Evolutionary conservation across 2,329 filamentous ascomycete genomes (phyloP), one percentile per base, ranked within the genome.

Genomic region (Septoria petroselini): DNA sequence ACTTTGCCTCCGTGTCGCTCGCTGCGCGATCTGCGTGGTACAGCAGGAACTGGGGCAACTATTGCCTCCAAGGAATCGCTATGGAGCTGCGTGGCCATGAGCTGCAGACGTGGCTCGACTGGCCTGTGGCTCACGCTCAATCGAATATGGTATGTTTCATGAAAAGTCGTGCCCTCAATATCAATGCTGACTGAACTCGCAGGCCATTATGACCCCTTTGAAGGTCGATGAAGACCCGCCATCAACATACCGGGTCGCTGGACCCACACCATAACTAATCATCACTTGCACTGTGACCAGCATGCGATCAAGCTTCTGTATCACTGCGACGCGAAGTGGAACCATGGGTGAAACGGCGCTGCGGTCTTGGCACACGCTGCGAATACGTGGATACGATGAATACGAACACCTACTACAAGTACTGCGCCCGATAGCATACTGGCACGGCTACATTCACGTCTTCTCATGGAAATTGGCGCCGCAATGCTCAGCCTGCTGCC

Each of bases 101-200:
- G n/a, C 44, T 56, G 41, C 41, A 49, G 19, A 37, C 52, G n/a
- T 62, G 58, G 58, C 45, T 62, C 27, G 57, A 58, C 2, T 62
- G 60, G 60, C 60, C 60, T n/a, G 48, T 41, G 35, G 49, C 49
- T 38, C 58, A 62, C 7, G 47, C 52, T 7, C 25, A 54, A 12
- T 33, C 44, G 11, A 50, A 48, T 14, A 51, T 54, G 47, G 52
- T 54, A 39, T 31, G 45, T 31, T 38, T 3, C 31, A 12, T 31
- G 30, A 6, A 12, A 30, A 30, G 27, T 30, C 12, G 27, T 33
- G 14, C 11, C 30, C 5, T 27, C 23, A 33, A 15, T 4, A 15
- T 4, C 14, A n/a, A 15, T 5, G 30, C 30, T 33, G 14, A 33
- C 30, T n/a, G 4, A 4, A 6, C n/a, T 12, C n/a, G 11, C 12